phyloP scores from a whole-genome alignment of 2,329 filamentous ascomycete genomes.

The Aspergillus tubingensis region DNA sequence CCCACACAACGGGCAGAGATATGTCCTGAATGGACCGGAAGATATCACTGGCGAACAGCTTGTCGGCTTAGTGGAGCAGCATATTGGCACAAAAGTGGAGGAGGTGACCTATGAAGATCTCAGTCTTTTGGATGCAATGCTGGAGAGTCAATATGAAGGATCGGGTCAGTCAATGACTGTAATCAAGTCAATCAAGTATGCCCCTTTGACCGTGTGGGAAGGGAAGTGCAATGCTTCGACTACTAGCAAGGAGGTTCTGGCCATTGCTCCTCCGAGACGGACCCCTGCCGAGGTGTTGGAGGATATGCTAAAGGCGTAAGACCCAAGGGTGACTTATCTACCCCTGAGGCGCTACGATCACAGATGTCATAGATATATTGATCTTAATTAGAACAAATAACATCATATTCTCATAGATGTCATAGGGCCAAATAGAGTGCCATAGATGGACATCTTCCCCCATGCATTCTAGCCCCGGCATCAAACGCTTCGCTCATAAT shows the following conservation, averaged over 20 bases:
- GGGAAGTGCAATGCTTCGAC: slow-evolving; percentile 31
- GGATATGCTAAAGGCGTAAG: slow-evolving; percentile 13
- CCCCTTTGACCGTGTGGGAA: slow-evolving; percentile 31
- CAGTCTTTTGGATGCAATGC: slow-evolving; percentile 31
- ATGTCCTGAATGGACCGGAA: slow-evolving; percentile 45
- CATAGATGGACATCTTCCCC: too few species aligned
- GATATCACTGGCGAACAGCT: slow-evolving; percentile 42
- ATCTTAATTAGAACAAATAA: too few species aligned
- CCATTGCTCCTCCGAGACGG: slow-evolving; percentile 32
- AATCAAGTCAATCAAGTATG: slow-evolving; percentile 30
- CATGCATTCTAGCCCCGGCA: too few species aligned
- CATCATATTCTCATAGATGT: too few species aligned
- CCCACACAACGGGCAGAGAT: slow-evolving; percentile 36
- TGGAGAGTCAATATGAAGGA: slow-evolving; percentile 13
- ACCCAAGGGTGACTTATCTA: too few species aligned
- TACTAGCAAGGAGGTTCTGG: slow-evolving; percentile 31
- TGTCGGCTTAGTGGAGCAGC: slow-evolving; percentile 39
- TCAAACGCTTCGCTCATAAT: too few species aligned
- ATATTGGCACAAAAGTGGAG: slow-evolving; percentile 30
- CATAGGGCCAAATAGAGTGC: too few species aligned
- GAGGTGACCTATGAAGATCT: slow-evolving; percentile 36
- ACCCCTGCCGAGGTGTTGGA: slow-evolving; percentile 29
- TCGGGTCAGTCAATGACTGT: slow-evolving; percentile 28
- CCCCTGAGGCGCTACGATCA: too few species aligned
- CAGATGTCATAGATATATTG: too few species aligned